These are phyloP conservation scores for Galium porrigens DNA, from an alignment of 305 asterid genomes.

Conservation along the genomic window DNA sequence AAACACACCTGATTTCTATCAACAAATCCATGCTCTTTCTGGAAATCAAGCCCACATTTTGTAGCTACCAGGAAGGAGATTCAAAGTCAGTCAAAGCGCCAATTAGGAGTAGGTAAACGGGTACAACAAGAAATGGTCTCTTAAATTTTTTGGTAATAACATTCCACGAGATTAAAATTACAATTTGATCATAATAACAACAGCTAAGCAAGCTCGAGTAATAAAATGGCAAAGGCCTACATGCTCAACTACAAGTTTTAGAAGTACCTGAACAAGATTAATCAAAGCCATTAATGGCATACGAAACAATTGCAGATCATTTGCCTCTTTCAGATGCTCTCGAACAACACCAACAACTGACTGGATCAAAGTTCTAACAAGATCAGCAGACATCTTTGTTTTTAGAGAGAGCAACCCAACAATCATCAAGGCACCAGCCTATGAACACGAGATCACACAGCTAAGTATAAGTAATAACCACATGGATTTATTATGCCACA, in stretches of 20 bases:
- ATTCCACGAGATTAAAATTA: not conserved
- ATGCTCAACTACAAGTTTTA: not conserved
- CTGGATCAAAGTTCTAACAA: constrained; percentile 54
- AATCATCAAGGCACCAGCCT: constrained; percentile 90
- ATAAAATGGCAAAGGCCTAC: not conserved
- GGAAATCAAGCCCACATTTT: constrained; percentile 55
- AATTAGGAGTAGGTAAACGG: constrained; percentile 1
- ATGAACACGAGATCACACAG: constrained; percentile 3
- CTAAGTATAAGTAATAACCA: not conserved
- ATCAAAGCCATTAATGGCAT: constrained; percentile 63
- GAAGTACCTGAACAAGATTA: constrained; percentile 70
- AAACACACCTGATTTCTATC: constrained; percentile 64
- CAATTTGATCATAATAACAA: not conserved
- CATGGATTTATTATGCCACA: not conserved
- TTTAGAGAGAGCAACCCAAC: constrained; percentile 67
- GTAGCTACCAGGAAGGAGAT: constrained; percentile 29
- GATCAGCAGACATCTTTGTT: constrained; percentile 45
- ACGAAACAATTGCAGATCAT: constrained; percentile 59
- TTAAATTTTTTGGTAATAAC: not conserved
- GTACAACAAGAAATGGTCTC: not conserved
- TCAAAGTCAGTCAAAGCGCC: constrained; percentile 10
- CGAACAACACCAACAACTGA: constrained; percentile 50
- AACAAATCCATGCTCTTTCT: constrained; percentile 54
- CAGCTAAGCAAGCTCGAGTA: not conserved
- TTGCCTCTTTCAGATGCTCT: constrained; percentile 40